Conservation (phyloP, 257 asterid genomes). For the Scutellaria barbata region DNA sequence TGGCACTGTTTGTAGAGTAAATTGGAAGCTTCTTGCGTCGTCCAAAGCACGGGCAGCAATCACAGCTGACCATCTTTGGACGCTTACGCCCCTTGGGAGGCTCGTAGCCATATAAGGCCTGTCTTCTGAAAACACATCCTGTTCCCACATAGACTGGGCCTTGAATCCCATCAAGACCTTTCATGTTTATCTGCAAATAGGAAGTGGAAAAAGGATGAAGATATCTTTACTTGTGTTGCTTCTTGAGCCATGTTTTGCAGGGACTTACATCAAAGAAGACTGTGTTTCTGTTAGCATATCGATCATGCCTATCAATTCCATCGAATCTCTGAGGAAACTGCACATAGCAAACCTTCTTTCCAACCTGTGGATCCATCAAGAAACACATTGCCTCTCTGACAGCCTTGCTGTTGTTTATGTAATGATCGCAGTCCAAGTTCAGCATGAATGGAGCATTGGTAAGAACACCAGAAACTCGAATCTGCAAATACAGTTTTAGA, state of each 20-base stretch:
- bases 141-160: conserved; percentile 97
- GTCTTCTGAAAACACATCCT: conserved; percentile 90
- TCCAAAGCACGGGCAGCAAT: conserved; percentile 91
- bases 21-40: conserved; percentile 68
- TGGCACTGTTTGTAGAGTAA: conserved; percentile 54
- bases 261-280: conserved; percentile 93
- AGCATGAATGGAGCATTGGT: conserved; percentile 99
- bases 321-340: conserved; percentile 98
- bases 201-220: neutral
- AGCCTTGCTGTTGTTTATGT: conserved; percentile 95
- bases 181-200: conserved; percentile 78
- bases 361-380: conserved; percentile 91
- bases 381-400: conserved; percentile 97
- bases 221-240: neutral
- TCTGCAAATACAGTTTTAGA: conserved; percentile 46
- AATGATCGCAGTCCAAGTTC: conserved; percentile 98
- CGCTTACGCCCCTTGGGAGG: conserved; percentile 86
- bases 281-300: conserved; percentile 97
- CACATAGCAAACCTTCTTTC: conserved; percentile 90
- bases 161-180: conserved; percentile 93
- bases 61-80: conserved; percentile 89
- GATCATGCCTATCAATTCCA: conserved; percentile 89
- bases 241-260: neutral
- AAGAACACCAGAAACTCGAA: conserved; percentile 95
- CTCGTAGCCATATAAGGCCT: conserved; percentile 84